phyloP scores from a whole-genome alignment of 139 green algal species.

The Auxenochlorella protothecoides region DNA sequence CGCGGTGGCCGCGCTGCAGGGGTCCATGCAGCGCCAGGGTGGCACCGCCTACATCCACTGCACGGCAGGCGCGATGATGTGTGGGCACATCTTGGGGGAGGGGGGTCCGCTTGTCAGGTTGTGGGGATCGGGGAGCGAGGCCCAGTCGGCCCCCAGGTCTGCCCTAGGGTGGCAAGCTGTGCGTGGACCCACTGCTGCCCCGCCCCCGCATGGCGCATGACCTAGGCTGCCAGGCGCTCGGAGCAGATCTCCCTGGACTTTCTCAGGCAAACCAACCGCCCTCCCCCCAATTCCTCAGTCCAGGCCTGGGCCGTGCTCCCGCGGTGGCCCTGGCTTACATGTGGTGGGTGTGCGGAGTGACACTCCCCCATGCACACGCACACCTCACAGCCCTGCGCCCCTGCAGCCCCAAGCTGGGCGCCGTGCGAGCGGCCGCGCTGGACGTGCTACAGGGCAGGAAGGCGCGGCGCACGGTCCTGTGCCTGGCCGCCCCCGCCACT shows the following conservation, averaged over 20 bases:
- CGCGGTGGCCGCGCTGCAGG: constrained; percentile 42
- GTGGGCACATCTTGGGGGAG: too few species aligned
- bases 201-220: not conserved
- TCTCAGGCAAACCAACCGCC: too few species aligned
- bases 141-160: not conserved
- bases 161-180: not conserved
- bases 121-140: not conserved
- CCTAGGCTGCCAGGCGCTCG: not conserved
- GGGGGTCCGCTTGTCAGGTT: too few species aligned
- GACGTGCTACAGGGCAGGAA: constrained; percentile 37
- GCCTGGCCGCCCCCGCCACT: not conserved
- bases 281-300: not conserved
- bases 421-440: constrained; percentile 67
- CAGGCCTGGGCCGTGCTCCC: constrained; percentile 81
- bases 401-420: constrained; percentile 47
- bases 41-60: constrained; percentile 85
- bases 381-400: constrained; percentile 34
- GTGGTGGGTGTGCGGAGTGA: constrained; percentile 70
- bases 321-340: constrained; percentile 83
- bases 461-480: not conserved
- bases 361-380: constrained; percentile 49
- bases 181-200: not conserved
- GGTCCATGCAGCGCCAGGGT: not conserved
- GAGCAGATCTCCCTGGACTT: not conserved
- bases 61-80: constrained; percentile 43